Evolutionary conservation across 2,329 filamentous ascomycete species (phyloP).

Genomic region (Aspergillus nomiae): DNA sequence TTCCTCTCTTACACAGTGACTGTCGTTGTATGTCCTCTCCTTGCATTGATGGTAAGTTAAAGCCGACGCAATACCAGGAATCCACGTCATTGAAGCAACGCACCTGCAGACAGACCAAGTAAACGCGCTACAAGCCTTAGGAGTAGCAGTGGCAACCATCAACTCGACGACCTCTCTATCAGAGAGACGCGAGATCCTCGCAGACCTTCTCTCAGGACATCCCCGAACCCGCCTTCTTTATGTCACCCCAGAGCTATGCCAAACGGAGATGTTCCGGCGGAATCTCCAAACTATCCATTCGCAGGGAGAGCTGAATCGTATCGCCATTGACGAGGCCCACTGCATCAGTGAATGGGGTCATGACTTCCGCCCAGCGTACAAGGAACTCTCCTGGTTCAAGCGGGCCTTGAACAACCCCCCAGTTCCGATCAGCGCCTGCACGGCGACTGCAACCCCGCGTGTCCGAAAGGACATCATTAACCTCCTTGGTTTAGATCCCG

Average conservation of each 20-base stretch:
- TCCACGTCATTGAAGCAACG: not conserved
- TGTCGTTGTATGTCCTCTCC: constrained; percentile 83
- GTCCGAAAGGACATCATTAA: constrained; percentile 82
- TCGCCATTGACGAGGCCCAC: constrained; percentile 93
- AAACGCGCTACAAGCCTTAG: constrained; percentile 70
- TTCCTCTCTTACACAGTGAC: constrained; percentile 61
- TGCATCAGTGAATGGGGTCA: constrained; percentile 99
- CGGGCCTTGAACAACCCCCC: constrained; percentile 69
- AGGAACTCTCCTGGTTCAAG: constrained; percentile 78
- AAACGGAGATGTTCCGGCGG: constrained; percentile 73
- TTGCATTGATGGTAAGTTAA: constrained; percentile 78
- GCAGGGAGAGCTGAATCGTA: constrained; percentile 80
- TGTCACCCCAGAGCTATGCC: constrained; percentile 88
- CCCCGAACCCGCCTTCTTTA: constrained; percentile 82
- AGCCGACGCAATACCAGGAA: not conserved
- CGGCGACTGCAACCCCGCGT: constrained; percentile 80
- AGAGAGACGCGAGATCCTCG: constrained; percentile 70
- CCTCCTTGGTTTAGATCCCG: constrained; percentile 68
- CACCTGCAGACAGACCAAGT: constrained; percentile 80
- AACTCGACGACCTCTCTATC: constrained; percentile 75
- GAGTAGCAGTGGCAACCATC: constrained; percentile 79
- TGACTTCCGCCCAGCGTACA: constrained; percentile 93
- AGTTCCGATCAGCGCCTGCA: constrained; percentile 89
- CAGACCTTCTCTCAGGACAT: constrained; percentile 84
- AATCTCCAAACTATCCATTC: constrained; percentile 72